Evolutionary conservation across 2,329 filamentous ascomycete species (phyloP).

Genomic region (Calonectria hongkongensis): DNA sequence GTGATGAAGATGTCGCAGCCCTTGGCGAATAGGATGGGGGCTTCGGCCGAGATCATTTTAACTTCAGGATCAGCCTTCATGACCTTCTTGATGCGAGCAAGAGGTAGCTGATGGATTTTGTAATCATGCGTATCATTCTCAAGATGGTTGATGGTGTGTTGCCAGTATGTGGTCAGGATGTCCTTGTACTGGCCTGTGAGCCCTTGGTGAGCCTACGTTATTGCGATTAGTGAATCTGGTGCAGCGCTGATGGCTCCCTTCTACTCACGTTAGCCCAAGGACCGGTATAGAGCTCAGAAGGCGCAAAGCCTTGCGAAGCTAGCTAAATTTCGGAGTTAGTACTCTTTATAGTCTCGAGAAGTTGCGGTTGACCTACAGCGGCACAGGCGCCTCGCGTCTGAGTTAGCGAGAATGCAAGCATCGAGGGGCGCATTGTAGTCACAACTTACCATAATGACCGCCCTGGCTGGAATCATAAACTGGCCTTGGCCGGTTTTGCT

Average conservation of each 20-base stretch:
- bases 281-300: slow-evolving; percentile 94
- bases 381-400: slow-evolving; percentile 67
- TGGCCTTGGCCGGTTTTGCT: slow-evolving; percentile 76
- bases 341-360: slow-evolving; percentile 15
- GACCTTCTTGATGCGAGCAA: slow-evolving; percentile 99
- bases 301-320: slow-evolving; percentile 89
- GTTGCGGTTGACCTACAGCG: slow-evolving; percentile 59
- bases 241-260: background rate
- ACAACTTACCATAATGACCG: slow-evolving; percentile 83
- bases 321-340: slow-evolving; percentile 72
- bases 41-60: slow-evolving; percentile 99
- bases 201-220: slow-evolving; percentile 90
- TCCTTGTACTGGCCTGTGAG: slow-evolving; percentile 95
- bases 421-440: slow-evolving; percentile 16
- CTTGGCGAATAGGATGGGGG: slow-evolving; percentile 97
- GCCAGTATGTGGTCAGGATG: slow-evolving; percentile 99
- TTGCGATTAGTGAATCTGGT: slow-evolving; percentile 19
- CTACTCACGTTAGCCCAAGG: slow-evolving; percentile 92
- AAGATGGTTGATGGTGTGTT: slow-evolving; percentile 96
- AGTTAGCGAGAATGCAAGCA: slow-evolving; percentile 43
- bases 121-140: slow-evolving; percentile 98
- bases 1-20: slow-evolving; percentile 99
- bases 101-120: slow-evolving; percentile 96
- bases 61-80: slow-evolving; percentile 99
- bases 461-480: slow-evolving; percentile 84